phyloP scores from a whole-genome alignment of 768 basidiomycete genomes.

The Tricholoma hemisulphureum region DNA sequence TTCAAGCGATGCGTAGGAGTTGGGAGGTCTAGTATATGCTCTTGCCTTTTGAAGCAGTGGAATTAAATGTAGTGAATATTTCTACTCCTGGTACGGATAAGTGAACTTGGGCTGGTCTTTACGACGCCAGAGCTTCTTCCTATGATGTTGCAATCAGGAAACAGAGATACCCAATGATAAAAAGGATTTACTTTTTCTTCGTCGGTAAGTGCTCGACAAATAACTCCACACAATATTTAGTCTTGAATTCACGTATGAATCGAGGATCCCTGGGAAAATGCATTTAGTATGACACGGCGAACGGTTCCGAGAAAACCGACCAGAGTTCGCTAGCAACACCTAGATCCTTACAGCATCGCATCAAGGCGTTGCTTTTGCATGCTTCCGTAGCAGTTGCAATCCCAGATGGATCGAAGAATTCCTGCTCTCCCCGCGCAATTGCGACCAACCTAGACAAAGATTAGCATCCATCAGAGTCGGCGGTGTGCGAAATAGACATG shows the following conservation, averaged over 20 bases:
- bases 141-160: slow-evolving; percentile 29
- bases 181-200: slow-evolving; percentile 80
- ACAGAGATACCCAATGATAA: not conserved
- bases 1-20: not conserved
- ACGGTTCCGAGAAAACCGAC: slow-evolving; percentile 44
- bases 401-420: slow-evolving; percentile 90
- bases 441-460: slow-evolving; percentile 65
- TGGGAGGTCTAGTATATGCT: not conserved
- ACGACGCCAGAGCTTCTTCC: slow-evolving; percentile 89
- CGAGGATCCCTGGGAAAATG: slow-evolving; percentile 75
- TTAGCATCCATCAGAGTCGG: not conserved
- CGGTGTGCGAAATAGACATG: slow-evolving; percentile 33
- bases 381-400: slow-evolving; percentile 93
- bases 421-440: slow-evolving; percentile 92
- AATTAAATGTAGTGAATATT: not conserved
- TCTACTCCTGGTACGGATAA: slow-evolving; percentile 83
- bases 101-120: slow-evolving; percentile 83
- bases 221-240: slow-evolving; percentile 77
- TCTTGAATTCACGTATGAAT: slow-evolving; percentile 92
- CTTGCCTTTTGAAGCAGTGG: not conserved
- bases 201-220: slow-evolving; percentile 81
- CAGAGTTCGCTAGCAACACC: slow-evolving; percentile 96
- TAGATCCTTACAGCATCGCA: slow-evolving; percentile 96
- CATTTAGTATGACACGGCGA: not conserved
- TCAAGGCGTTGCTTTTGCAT: slow-evolving; percentile 94